phyloP scores from a whole-genome alignment of 148 eudicot genomes.

The Spergularia bocconei region DNA sequence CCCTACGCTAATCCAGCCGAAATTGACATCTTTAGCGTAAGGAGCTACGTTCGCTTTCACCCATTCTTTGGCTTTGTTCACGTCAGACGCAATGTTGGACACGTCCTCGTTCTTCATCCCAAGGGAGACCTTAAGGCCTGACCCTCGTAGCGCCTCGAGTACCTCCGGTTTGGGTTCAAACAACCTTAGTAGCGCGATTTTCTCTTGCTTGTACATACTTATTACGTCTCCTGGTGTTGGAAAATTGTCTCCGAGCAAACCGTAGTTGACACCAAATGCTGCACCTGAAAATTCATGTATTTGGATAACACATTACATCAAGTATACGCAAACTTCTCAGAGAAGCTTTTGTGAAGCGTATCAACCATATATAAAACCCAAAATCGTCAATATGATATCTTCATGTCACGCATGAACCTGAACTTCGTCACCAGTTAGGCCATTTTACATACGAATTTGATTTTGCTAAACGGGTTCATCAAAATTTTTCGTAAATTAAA shows the following conservation, averaged over 20 bases:
- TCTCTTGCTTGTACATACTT: neutral
- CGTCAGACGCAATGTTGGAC: neutral
- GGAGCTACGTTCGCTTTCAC: constrained; percentile 14
- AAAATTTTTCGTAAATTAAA: too few relatives aligned
- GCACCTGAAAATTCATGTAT: constrained; percentile 16
- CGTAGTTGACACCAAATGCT: constrained; percentile 25
- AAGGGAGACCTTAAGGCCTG: constrained; percentile 9
- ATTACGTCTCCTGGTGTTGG: constrained; percentile 23
- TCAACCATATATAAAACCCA: too few relatives aligned
- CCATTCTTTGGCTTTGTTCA: constrained; percentile 11
- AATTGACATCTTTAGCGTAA: constrained; percentile 9
- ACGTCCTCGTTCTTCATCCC: constrained; percentile 22
- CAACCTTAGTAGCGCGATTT: constrained; percentile 14
- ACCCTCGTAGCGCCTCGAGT: constrained; percentile 20
- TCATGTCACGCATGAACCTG: too few relatives aligned
- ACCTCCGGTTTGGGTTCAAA: constrained; percentile 11
- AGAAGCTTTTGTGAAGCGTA: too few relatives aligned
- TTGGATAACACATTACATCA: too few relatives aligned
- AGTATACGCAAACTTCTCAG: too few relatives aligned
- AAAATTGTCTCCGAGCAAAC: constrained; percentile 24
- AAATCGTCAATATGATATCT: too few relatives aligned
- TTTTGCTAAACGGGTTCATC: too few relatives aligned
- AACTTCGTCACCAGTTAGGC: too few relatives aligned
- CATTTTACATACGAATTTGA: too few relatives aligned
- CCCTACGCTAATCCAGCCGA: constrained; percentile 27